Base-by-base conservation (phyloP, 2,329 filamentous ascomycete genomes). In the Zasmidium angulare region DNA sequence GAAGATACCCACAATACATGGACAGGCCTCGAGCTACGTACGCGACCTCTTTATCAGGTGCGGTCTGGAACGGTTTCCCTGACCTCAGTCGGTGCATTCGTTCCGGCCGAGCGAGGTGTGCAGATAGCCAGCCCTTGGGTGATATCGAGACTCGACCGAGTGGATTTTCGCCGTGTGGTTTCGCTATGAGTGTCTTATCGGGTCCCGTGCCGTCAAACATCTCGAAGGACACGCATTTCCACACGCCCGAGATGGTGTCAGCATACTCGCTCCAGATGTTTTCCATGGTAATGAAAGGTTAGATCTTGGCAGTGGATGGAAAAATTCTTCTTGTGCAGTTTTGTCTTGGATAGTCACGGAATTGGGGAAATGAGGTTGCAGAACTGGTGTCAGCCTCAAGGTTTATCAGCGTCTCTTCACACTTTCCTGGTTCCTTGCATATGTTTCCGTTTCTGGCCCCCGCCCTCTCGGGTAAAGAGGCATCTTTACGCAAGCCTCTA, bases 1-100 rank as follows among this genome's bases (percentile, higher is more conserved):
- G 56, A 21, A 70, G 36, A 52, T 67, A 64, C 11, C 68, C 68
- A 46, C 66, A 68, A 53, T 70, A 70, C 61, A 63, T 65, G 20
- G 56, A 57, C 11, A 63, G 36, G 17, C 64, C 66, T 43, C 64
- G 50, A 2, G 65, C 68, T n/a, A 69, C 62, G 23, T 59, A 50
- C 20, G 66, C 68, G 9, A 67, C 64, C 46, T 70, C 65, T 12
- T 56, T 57, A 50, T 69, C 63, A 2, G 58, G 55, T 11, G 60
- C 66, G 3, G 60, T 51, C 53, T 63, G 59, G 58, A 62, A 68
- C 3, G 64, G 46, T 26, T 62, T 65, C 12, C 61, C 63, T 7
- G 63, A 63, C 46, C 62, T 56, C 12, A 65, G 56, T 40, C 40
- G 53, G 19, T 43, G 21, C 43, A 62, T 60, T 3, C 61, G 63